Base-by-base conservation (phyloP, 2,329 filamentous ascomycete species). In the Ustilaginoidea virens region DNA sequence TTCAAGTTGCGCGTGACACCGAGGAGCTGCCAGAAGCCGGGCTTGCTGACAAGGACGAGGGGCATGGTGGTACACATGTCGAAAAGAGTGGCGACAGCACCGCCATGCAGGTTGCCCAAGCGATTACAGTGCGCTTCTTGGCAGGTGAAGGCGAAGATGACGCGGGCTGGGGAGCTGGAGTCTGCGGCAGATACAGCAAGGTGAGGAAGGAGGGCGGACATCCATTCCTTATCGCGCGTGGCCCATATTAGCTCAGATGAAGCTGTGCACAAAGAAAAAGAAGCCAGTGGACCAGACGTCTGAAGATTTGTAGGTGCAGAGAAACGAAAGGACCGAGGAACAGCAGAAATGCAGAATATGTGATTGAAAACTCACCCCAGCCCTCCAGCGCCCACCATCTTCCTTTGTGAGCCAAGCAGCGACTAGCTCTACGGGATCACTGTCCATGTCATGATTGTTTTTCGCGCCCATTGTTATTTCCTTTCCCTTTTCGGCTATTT, bases 1-100 rank as follows among this genome's bases (percentile, higher is more conserved):
- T 65, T 71, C 30, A 83, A 57, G 16, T 69, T 74, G 33, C 77
- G 63, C 43, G 61, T 72, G 16, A 82, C 74, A 21, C 77, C 76
- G 15, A 74, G 59, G 22, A 53, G 55, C 32, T 60, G 53, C 66
- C 76, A 80, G 46, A 64, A 70, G 5, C 72, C 75, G 0, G 66
- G 67, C 14, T 54, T 55, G 25, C 63, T 62, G 29, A 76, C 48
- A 21, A 74, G 59, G 7, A 63, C 49, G 9, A 81, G 49, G 4
- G 70, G 58, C 12, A 69, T 47, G 3, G 69, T 69, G 0, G 78
- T 80, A 39, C 69, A 63, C 33, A 67, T 55, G 51, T 83, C 79
- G 39, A 81, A 74, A 4, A 83, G 51, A 0, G 74, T 74, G 3
- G 78, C 66, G 0, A 69, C 61, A 36, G 70, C 74, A 12, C 71